Percentiles rank a stretch among this genome's conserved stretches.
phyloP scores from a whole-genome alignment of 2,329 filamentous ascomycete species.

The Aspergillus fischeri region DNA sequence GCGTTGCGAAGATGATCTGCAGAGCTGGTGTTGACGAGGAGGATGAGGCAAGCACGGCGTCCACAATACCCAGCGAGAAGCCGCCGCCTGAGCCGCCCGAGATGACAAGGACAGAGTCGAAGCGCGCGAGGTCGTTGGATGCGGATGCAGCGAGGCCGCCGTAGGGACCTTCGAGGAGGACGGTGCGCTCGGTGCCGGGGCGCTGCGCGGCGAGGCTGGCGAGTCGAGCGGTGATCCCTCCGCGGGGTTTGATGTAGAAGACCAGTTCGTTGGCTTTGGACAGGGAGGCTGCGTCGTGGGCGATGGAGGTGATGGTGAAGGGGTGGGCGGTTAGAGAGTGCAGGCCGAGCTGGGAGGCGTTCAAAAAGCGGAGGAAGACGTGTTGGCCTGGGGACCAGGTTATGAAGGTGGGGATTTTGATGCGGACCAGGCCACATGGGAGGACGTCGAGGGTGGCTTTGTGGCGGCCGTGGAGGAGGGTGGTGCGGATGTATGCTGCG shows the following conservation, averaged over 20 bases:
- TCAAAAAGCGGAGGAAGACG: conserved; percentile 50
- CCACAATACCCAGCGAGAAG: conserved; percentile 49
- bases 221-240: conserved; percentile 49
- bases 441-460: conserved; percentile 42
- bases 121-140: conserved; percentile 29
- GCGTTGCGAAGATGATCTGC: conserved; percentile 14
- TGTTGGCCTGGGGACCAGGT: conserved; percentile 54
- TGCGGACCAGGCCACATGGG: conserved; percentile 39
- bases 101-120: conserved; percentile 46
- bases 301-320: conserved; percentile 53
- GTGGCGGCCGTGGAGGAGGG: conserved; percentile 48
- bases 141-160: conserved; percentile 45
- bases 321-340: conserved; percentile 49
- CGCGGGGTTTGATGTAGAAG: conserved; percentile 51
- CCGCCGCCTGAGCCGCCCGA: conserved; percentile 56
- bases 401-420: conserved; percentile 43
- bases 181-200: conserved; percentile 37
- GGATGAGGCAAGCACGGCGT: conserved; percentile 28
- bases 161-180: conserved; percentile 58
- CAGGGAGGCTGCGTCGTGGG: conserved; percentile 19
- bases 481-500: conserved; percentile 45
- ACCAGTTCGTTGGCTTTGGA: conserved; percentile 38
- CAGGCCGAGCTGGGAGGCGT: conserved; percentile 26
- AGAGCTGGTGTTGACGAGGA: not conserved
- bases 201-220: conserved; percentile 35